A percentile compares a stretch with the other conserved stretches of the same genome.
Conservation (phyloP, 305 asterid genomes). For the Stenogyne calaminthoides region DNA sequence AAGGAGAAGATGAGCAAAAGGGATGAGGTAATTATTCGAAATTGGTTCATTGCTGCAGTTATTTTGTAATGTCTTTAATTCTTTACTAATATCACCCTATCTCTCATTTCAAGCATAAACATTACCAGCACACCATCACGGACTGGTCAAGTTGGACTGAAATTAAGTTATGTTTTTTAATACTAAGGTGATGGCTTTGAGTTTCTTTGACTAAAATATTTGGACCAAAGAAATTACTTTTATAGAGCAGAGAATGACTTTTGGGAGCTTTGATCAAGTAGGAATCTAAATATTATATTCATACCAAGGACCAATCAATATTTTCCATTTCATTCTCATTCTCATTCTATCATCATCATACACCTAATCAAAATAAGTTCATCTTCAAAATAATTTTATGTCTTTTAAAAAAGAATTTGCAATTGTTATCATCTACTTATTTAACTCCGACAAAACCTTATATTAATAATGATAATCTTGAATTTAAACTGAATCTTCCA, state of each 20-base stretch:
- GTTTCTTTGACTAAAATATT: neutral
- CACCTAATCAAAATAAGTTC: too few species aligned
- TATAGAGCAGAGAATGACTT: neutral
- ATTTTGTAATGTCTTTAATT: neutral
- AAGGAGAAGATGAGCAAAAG: neutral
- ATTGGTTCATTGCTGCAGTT: neutral
- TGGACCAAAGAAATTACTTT: neutral
- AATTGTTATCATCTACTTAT: neutral
- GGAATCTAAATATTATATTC: too few species aligned
- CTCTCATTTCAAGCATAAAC: neutral
- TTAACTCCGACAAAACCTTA: neutral
- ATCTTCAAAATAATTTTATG: too few species aligned
- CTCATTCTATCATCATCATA: too few species aligned
- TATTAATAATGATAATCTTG: neutral
- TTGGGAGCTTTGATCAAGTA: too few species aligned
- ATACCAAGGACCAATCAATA: too few species aligned
- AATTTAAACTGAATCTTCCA: neutral
- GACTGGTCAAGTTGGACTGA: neutral
- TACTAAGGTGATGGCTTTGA: neutral
- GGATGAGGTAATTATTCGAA: neutral
- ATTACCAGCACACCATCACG: neutral
- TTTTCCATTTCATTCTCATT: too few species aligned
- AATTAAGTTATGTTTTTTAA: neutral
- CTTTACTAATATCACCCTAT: neutral
- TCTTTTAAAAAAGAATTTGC: neutral